phyloP scores from a whole-genome alignment of 345 rosid genomes.

The Alliaria petiolata region DNA sequence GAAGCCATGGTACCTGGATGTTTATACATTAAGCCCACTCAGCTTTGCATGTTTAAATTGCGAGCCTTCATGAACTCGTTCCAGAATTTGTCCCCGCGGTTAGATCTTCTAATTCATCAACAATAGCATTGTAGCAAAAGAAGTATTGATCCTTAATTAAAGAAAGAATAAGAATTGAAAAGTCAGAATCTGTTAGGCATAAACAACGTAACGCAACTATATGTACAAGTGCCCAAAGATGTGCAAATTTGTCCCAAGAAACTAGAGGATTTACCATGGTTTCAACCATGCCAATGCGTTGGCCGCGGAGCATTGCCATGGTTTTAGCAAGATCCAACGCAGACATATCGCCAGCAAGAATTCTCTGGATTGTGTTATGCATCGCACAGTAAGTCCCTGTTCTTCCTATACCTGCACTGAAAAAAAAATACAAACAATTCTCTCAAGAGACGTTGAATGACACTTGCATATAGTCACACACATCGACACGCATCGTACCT shows the following conservation, averaged over 20 bases:
- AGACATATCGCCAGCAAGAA: constrained; percentile 84
- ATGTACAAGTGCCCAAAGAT: neutral
- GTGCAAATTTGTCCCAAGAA: neutral
- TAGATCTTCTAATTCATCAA: constrained; percentile 68
- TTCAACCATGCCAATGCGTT: constrained; percentile 93
- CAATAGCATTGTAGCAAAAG: constrained; percentile 70
- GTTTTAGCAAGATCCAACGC: constrained; percentile 72
- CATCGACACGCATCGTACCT: constrained; percentile 49
- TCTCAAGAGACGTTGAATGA: constrained; percentile 25
- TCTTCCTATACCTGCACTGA: constrained; percentile 99
- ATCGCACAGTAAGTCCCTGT: constrained; percentile 91
- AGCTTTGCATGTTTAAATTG: neutral
- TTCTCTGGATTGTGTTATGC: constrained; percentile 91
- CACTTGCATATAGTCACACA: constrained; percentile 1
- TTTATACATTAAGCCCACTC: neutral
- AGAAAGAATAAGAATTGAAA: neutral
- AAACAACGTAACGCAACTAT: neutral
- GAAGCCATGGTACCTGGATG: too few relatives aligned
- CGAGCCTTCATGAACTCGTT: constrained; percentile 33
- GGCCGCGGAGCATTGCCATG: constrained; percentile 61
- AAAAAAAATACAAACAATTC: neutral
- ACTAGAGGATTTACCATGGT: constrained; percentile 58
- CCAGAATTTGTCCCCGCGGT: constrained; percentile 29
- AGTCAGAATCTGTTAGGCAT: neutral
- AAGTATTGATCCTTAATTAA: constrained; percentile 62